Evolutionary conservation across 192 early-diverging fungal species (phyloP).

Genomic region (Coemansia erecta): DNA sequence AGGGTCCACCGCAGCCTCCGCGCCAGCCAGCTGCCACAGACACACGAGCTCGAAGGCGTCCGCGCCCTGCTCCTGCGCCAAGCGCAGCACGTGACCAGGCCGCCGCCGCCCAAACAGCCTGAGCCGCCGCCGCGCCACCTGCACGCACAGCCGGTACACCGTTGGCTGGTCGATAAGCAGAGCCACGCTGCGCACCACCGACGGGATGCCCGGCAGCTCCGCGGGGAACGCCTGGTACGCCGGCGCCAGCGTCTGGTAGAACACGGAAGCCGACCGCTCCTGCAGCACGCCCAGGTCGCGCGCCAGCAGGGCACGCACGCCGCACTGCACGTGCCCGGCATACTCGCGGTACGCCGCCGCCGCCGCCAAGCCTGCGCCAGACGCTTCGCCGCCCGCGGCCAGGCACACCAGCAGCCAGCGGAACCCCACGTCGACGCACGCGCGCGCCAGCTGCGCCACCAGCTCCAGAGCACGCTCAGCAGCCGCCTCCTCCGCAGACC

Average conservation of each 20-base stretch:
- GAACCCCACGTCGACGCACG: slow-evolving; percentile 34
- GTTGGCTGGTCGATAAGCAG: slow-evolving; percentile 54
- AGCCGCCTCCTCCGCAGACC: background rate
- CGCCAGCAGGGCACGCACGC: slow-evolving; percentile 16
- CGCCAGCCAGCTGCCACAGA: slow-evolving; percentile 56
- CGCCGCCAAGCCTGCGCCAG: no score
- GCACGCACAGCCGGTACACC: slow-evolving; percentile 44
- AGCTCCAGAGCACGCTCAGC: slow-evolving; percentile 14
- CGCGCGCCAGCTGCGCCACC: slow-evolving; percentile 28
- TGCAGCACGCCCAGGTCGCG: slow-evolving; percentile 49
- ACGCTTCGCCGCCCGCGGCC: slow-evolving; percentile 23
- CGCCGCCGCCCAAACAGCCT: slow-evolving; percentile 25
- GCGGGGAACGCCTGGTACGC: slow-evolving; percentile 45
- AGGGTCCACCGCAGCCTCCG: slow-evolving; percentile 41
- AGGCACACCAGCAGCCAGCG: slow-evolving; percentile 29
- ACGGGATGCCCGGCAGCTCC: slow-evolving; percentile 25
- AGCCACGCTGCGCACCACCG: slow-evolving; percentile 37
- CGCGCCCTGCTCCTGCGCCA: slow-evolving; percentile 35
- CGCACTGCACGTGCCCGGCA: no score
- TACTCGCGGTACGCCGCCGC: no score
- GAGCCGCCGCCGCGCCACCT: slow-evolving; percentile 17
- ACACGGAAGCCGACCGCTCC: slow-evolving; percentile 42
- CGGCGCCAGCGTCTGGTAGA: slow-evolving; percentile 39
- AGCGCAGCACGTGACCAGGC: slow-evolving; percentile 13
- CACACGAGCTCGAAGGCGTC: slow-evolving; percentile 60